Conservation (phyloP, 2,329 filamentous ascomycete genomes). For the Aspergillus texensis region DNA sequence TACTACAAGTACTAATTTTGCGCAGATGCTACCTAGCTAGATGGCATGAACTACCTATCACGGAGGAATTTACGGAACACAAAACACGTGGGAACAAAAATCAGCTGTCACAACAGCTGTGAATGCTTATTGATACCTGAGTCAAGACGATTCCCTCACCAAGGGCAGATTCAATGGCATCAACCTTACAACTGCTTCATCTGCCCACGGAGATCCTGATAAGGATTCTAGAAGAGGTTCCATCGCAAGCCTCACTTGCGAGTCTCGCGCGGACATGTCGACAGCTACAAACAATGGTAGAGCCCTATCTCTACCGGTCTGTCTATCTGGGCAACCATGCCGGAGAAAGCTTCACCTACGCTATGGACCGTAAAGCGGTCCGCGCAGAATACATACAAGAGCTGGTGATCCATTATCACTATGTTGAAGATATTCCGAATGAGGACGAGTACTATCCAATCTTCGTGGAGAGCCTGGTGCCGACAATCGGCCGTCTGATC, state of each 20-base stretch:
- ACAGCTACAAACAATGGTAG: not conserved
- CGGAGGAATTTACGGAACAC: not conserved
- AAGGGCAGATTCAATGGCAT: not conserved
- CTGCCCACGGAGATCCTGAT: conserved; percentile 1
- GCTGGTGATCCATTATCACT: conserved; percentile 10
- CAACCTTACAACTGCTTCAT: not conserved
- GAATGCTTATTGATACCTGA: not conserved
- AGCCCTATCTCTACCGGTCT: conserved; percentile 5
- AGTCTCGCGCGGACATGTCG: conserved; percentile 6
- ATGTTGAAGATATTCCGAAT: not conserved
- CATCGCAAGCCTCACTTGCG: conserved; percentile 1
- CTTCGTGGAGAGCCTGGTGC: conserved; percentile 2
- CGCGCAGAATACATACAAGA: not conserved
- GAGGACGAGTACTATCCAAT: conserved; percentile 8
- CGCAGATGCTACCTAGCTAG: not conserved
- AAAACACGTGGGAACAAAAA: not conserved
- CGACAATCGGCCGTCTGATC: conserved; percentile 3
- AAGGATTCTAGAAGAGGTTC: not conserved
- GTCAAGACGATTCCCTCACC: not conserved
- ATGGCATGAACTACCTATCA: not conserved
- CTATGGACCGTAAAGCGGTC: not conserved
- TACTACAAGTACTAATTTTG: not conserved
- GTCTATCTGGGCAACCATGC: conserved; percentile 8
- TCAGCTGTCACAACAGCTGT: not conserved
- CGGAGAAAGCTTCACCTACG: conserved; percentile 2